A percentile compares a stretch with the other conserved stretches of the same genome.
Evolutionary conservation across 768 basidiomycete genomes (phyloP).

Genomic region (Lactifluus rugatus): DNA sequence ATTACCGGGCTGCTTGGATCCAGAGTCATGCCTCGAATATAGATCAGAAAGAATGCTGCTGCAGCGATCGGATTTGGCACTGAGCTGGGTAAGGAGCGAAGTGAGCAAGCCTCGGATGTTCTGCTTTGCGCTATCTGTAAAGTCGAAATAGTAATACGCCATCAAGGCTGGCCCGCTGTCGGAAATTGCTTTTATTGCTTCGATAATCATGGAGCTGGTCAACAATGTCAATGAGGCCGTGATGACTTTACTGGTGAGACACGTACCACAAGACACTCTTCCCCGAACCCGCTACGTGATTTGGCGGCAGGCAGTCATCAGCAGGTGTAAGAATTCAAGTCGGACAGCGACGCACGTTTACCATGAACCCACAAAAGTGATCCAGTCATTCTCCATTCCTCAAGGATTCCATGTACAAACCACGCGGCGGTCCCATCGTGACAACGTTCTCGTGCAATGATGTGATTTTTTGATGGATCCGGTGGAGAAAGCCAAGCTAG

Average conservation of each 20-base stretch:
- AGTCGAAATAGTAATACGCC: not conserved
- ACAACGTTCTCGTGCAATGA: not conserved
- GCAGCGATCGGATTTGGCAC: not conserved
- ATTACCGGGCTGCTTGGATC: not conserved
- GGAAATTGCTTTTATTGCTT: not conserved
- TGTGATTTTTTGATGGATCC: not conserved
- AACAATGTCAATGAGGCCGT: not conserved
- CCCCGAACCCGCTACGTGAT: not conserved
- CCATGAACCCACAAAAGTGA: not conserved
- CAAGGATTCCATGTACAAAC: not conserved
- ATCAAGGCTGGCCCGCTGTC: not conserved
- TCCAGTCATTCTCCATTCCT: not conserved
- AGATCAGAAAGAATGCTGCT: not conserved
- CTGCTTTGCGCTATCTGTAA: not conserved
- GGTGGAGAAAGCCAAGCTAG: not conserved
- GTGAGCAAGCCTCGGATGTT: not conserved
- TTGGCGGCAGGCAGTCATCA: not conserved
- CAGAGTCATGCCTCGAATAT: not conserved
- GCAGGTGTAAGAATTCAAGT: not conserved
- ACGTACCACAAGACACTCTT: not conserved
- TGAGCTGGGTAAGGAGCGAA: not conserved
- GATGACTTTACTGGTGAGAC: not conserved
- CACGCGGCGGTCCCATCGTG: not conserved
- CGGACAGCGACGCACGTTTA: not conserved
- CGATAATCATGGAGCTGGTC: not conserved